These are phyloP conservation scores for Agastache rugosa DNA, from an alignment of 257 asterid genomes.

Conservation along the genomic window DNA sequence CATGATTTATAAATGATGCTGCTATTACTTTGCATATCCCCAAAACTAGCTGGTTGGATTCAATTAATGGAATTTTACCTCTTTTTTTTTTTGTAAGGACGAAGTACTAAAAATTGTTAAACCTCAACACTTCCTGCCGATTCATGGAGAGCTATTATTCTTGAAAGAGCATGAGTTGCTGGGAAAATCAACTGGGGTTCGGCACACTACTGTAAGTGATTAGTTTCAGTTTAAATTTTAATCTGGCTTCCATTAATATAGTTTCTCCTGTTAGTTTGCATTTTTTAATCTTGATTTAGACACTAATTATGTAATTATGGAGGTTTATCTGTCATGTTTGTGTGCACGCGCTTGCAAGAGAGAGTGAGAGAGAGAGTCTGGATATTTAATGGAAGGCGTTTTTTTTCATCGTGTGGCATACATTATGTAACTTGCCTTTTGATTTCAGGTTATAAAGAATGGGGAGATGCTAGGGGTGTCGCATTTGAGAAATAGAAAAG, in stretches of 20 bases:
- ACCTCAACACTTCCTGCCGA: conserved; percentile 98
- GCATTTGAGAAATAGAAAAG: conserved; percentile 92
- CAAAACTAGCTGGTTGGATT: conserved; percentile 20
- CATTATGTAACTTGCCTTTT: conserved; percentile 25
- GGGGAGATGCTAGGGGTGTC: conserved; percentile 99
- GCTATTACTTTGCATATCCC: conserved; percentile 2
- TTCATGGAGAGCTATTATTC: conserved; percentile 97
- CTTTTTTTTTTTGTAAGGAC: conserved; percentile 59
- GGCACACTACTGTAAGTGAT: conserved; percentile 82
- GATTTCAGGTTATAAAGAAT: conserved; percentile 85
- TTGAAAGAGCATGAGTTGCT: conserved; percentile 95
- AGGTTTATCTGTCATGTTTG: conserved; percentile 12
- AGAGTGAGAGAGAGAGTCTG: not conserved
- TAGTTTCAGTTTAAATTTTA: conserved; percentile 19
- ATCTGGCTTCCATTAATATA: not conserved
- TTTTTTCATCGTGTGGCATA: conserved; percentile 27
- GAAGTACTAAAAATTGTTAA: conserved; percentile 95
- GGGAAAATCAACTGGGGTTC: conserved; percentile 95
- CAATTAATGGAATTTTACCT: conserved; percentile 33
- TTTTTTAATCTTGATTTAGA: conserved; percentile 15
- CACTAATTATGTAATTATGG: conserved; percentile 18
- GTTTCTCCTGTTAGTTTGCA: not conserved
- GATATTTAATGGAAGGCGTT: conserved; percentile 13
- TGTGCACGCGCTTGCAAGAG: not conserved
- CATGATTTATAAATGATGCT: conserved; percentile 10